A percentile compares a stretch with the other conserved stretches of the same genome.
phyloP scores from a whole-genome alignment of 306 rosid species.

The Lathyrus sativus region DNA sequence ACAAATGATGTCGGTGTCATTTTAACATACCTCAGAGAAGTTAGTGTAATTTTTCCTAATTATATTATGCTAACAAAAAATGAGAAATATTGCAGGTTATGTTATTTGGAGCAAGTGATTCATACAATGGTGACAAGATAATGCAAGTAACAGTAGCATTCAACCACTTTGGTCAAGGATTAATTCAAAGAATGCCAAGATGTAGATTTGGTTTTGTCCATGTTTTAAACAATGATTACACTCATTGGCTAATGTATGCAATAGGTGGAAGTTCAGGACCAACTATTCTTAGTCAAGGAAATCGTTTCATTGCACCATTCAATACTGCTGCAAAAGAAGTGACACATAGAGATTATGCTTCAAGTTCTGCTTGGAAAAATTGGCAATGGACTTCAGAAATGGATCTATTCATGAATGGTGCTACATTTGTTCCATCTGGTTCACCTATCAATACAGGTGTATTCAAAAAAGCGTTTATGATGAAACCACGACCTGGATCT shows the following conservation, averaged over 20 bases:
- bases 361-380: not conserved
- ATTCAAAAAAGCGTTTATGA: constrained; percentile 24
- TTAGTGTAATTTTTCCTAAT: not conserved
- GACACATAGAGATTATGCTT: constrained; percentile 42
- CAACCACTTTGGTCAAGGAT: constrained; percentile 44
- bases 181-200: constrained; percentile 40
- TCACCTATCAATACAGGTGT: not conserved
- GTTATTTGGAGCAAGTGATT: constrained; percentile 33
- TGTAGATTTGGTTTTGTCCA: constrained; percentile 69
- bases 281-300: constrained; percentile 81
- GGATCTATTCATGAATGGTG: constrained; percentile 40
- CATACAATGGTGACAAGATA: not conserved
- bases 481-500: constrained; percentile 34
- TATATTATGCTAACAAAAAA: not conserved
- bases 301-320: constrained; percentile 72
- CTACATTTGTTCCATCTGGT: constrained; percentile 4
- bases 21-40: too few relatives aligned
- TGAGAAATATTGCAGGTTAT: constrained; percentile 13
- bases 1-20: too few relatives aligned
- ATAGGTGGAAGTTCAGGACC: constrained; percentile 81
- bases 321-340: constrained; percentile 51
- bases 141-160: constrained; percentile 40
- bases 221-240: constrained; percentile 79
- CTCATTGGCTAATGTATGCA: constrained; percentile 88
- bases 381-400: constrained; percentile 38